These are phyloP conservation scores for Trematosphaeria pertusa DNA, from an alignment of 2,329 filamentous ascomycete genomes.

Conservation along the genomic window DNA sequence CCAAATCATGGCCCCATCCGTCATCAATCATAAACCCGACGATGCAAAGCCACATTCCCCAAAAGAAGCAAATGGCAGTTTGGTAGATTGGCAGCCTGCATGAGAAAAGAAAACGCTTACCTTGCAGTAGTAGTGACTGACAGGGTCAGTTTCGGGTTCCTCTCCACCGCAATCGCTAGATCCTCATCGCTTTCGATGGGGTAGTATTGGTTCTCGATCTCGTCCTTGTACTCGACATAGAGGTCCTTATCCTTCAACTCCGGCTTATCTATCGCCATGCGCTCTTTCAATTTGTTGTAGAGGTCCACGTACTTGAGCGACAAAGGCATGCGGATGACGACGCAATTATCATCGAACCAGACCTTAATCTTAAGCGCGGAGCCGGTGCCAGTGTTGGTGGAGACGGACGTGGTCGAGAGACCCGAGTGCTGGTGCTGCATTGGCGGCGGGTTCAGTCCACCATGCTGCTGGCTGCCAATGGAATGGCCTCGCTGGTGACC, in stretches of 20 bases:
- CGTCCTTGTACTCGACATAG: constrained; percentile 85
- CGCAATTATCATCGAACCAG: constrained; percentile 82
- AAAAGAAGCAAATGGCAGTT: constrained; percentile 1
- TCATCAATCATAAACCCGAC: background rate
- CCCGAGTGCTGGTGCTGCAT: constrained; percentile 49
- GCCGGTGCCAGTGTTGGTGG: constrained; percentile 29
- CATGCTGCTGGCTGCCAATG: constrained; percentile 37
- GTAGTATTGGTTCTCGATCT: constrained; percentile 76
- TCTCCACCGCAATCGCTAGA: constrained; percentile 77
- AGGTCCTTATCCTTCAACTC: constrained; percentile 68
- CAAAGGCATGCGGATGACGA: constrained; percentile 85
- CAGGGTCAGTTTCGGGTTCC: constrained; percentile 87
- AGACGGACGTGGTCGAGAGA: constrained; percentile 40
- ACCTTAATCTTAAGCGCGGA: constrained; percentile 85
- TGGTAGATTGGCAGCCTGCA: too few species aligned
- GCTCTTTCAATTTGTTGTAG: constrained; percentile 82
- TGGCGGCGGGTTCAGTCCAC: constrained; percentile 40
- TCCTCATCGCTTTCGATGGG: constrained; percentile 81
- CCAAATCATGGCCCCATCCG: background rate
- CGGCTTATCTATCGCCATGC: constrained; percentile 72
- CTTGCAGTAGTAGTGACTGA: constrained; percentile 46
- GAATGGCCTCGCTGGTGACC: constrained; percentile 52
- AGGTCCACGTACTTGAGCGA: constrained; percentile 81
- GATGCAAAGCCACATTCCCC: constrained; percentile 1
- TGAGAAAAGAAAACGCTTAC: constrained; percentile 21